phyloP scores from a whole-genome alignment of 2,329 filamentous ascomycete species.

The Grosmannia clavigera region DNA sequence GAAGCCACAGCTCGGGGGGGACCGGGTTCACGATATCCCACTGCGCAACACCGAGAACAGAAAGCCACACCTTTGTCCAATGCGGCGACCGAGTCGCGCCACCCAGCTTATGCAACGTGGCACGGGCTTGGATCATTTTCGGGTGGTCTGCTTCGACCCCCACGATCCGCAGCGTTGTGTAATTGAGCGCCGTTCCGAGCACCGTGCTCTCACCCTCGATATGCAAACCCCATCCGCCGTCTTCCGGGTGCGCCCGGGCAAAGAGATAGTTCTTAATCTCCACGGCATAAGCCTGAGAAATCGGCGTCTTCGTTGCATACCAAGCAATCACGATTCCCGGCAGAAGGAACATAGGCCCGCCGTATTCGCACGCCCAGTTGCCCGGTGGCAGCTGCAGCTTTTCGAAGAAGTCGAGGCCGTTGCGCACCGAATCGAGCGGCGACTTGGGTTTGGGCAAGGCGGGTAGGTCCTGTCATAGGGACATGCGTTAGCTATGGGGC shows the following conservation, averaged over 20 bases:
- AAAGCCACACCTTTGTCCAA: conserved; percentile 96
- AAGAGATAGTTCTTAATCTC: conserved; percentile 92
- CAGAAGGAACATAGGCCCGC: conserved; percentile 90
- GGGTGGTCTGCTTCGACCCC: conserved; percentile 76
- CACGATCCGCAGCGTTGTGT: conserved; percentile 65
- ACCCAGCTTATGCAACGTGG: conserved; percentile 70
- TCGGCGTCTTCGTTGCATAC: conserved; percentile 80
- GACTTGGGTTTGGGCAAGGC: conserved; percentile 56
- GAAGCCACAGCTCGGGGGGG: conserved; percentile 83
- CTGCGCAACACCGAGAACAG: conserved; percentile 64
- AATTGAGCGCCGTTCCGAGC: conserved; percentile 85
- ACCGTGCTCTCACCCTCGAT: conserved; percentile 88
- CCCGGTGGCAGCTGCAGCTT: conserved; percentile 78
- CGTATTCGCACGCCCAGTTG: conserved; percentile 96
- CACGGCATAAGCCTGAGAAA: conserved; percentile 65
- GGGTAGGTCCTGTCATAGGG: conserved; percentile 52
- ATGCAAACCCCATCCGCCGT: conserved; percentile 96
- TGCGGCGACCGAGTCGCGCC: conserved; percentile 77
- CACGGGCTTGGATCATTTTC: conserved; percentile 73
- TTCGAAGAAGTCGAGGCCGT: conserved; percentile 80
- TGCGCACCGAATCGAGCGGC: conserved; percentile 65
- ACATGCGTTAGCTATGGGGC: not conserved
- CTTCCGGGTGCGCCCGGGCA: conserved; percentile 68
- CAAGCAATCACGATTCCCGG: conserved; percentile 75
- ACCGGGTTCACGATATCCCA: conserved; percentile 95